Evolutionary conservation across 2,329 filamentous ascomycete species (phyloP).

Genomic region (Apiospora saccharicola): DNA sequence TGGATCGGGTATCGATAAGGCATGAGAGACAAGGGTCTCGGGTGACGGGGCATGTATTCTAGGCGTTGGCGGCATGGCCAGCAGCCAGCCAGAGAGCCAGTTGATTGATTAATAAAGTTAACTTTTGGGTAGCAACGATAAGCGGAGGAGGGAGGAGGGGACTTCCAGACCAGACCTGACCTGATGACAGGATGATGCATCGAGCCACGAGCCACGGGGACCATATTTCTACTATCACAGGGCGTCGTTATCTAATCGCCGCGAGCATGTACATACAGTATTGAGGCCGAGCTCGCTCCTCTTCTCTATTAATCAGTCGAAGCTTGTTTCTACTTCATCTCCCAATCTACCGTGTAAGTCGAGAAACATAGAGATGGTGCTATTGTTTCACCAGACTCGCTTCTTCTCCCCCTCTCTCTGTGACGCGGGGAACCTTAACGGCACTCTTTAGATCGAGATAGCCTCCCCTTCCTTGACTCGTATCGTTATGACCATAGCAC

Average conservation of each 20-base stretch:
- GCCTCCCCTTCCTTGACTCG: neutral
- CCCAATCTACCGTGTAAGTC: neutral
- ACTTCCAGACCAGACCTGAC: slow-evolving; percentile 8
- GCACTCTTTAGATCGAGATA: neutral
- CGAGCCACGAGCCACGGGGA: slow-evolving; percentile 23
- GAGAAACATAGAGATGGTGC: slow-evolving; percentile 7
- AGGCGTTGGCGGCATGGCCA: neutral
- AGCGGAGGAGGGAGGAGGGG: neutral
- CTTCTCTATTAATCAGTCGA: neutral
- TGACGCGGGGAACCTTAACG: neutral
- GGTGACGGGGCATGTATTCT: neutral
- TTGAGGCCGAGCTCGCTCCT: slow-evolving; percentile 1
- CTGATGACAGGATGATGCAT: slow-evolving; percentile 26
- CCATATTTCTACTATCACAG: slow-evolving; percentile 19
- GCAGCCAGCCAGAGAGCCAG: neutral
- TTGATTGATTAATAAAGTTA: slow-evolving; percentile 4
- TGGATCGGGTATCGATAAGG: slow-evolving; percentile 25
- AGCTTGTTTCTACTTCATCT: neutral
- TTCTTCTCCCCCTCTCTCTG: slow-evolving; percentile 17
- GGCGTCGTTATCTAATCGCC: neutral
- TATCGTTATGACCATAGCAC: neutral
- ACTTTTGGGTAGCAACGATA: slow-evolving; percentile 12
- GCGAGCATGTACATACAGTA: neutral
- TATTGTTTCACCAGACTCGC: neutral
- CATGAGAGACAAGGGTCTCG: slow-evolving; percentile 14